Evolutionary conservation across 768 basidiomycete genomes (phyloP), one percentile per base, ranked within the genome.

Genomic region (Paxillus involutus): DNA sequence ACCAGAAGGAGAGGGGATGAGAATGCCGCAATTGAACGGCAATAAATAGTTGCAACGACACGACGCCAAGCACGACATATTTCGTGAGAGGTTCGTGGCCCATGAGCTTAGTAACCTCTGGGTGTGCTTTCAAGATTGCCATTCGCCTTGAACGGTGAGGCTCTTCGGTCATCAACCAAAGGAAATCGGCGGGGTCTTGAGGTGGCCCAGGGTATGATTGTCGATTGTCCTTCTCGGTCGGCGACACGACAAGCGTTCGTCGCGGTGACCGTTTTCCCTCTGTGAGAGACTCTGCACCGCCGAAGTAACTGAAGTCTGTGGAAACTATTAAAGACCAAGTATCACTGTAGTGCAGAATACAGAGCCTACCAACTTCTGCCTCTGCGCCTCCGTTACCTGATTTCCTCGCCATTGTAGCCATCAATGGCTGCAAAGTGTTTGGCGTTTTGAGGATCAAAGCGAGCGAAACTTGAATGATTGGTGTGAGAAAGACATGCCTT

Each of bases 161-260:
- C 66, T 99, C 97, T 72, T 99, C 97, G 0, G 93, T 97, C 86
- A 98, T 91, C 43, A 95, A 66, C 97, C 97, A 99, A 30, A 98
- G 77, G 64, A 97, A 98, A 61, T 98, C 96, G 0, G 77, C 70
- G 1, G 91, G 88, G 63, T 94, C 85, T 66, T 86, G 85, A 0
- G 88, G 87, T 3, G 83, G 83, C 6, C 72, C 77, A 17, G 75
- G 69, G 62, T 80, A 70, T 3, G 72, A 68, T 39, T 65, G 67
- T 9, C 74, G 79, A 56, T 79, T 63, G 55, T 76, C 73, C 42
- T 77, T 59, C 5, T 48, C 59, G 3, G 68, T 72, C 3, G 77
- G 75, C n/a, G 71, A 70, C 3, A 71, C 60, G 46, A 80, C 70
- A 43, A 76, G 75, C 0, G 82, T 82, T 44, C 81, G 82, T 59